Evolutionary conservation across 2,329 filamentous ascomycete genomes (phyloP).

Genomic region (Chrysosporium keratinophilum): DNA sequence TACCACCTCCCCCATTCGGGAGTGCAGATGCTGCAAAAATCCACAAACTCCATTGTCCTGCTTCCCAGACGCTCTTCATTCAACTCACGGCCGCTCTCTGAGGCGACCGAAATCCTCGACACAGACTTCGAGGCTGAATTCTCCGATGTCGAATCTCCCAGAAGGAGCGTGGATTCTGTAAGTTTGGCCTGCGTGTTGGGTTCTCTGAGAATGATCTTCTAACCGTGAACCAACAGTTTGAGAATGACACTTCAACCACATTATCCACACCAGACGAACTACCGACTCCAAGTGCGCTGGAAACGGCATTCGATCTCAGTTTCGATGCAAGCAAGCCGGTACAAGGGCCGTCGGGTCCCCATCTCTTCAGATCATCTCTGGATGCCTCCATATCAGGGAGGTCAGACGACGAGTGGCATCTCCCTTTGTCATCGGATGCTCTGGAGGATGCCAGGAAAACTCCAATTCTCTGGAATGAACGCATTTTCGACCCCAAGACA

Average conservation of each 20-base stretch:
- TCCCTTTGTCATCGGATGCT: constrained; percentile 14
- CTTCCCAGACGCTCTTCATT: constrained; percentile 16
- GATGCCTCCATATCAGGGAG: constrained; percentile 16
- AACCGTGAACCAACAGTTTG: constrained; percentile 18
- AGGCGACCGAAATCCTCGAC: constrained; percentile 29
- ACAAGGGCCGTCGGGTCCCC: constrained; percentile 76
- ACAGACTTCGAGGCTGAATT: constrained; percentile 36
- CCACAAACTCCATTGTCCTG: constrained; percentile 12
- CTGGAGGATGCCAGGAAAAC: constrained; percentile 15
- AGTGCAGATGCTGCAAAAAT: constrained; percentile 16
- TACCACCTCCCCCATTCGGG: constrained; percentile 13
- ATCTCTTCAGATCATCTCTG: constrained; percentile 63
- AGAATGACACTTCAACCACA: constrained; percentile 65
- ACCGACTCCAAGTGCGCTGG: constrained; percentile 61
- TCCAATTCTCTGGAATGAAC: constrained; percentile 8
- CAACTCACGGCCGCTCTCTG: constrained; percentile 24
- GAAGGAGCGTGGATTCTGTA: constrained; percentile 39
- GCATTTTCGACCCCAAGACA: constrained; percentile 45
- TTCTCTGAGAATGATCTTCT: background rate
- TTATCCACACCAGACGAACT: constrained; percentile 79
- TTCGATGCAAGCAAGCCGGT: constrained; percentile 50
- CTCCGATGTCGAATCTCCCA: constrained; percentile 42
- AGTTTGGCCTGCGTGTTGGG: background rate
- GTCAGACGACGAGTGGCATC: constrained; percentile 14
- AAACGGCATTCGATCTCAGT: constrained; percentile 52